Base-by-base conservation (phyloP, 495 filamentous ascomycete species). In the Penicillium subrubescens region DNA sequence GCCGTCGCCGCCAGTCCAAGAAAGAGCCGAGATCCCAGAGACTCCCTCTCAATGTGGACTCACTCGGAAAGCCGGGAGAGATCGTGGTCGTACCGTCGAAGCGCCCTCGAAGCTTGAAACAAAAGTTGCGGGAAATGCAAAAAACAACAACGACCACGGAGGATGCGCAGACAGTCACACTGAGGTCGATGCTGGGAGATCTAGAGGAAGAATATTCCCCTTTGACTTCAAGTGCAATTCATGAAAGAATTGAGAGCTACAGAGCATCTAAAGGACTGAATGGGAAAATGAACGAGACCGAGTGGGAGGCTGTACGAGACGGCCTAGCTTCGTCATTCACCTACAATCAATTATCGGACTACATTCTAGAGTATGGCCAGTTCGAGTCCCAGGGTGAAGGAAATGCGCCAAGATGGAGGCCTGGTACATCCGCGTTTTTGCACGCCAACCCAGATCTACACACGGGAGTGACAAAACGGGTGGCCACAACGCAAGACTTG, bases 41-140 rank as follows among this genome's bases (percentile, higher is more conserved):
- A 37, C 25, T 65, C 1, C 39, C 65, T 19, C 69, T 82, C 27
- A 70, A 64, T 51, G 67, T 82, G n/a, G 58, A 75, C 34, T 53
- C 75, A 1, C 63, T 84, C 8, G 82, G 82, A 14, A 65, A 79
- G 53, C 79, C 78, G 0, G 80, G 72, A 8, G 69, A 83, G 55
- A 77, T 83, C 5, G 69, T 83, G 19, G 67, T 83, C 34, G 63
- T 84, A 21, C 63, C 61, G 15, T 51, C 41, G 23, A 61, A 65
- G 25, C 70, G 66, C 27, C 66, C 68, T 35, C 57, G 44, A 33
- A 61, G 21, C 15, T 44, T 52, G 2, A 21, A 67, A 14, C 51
- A 15, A 25, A 55, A n/a, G 23, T 31, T 19, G 8, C 50, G 34
- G 14, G 35, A 48, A 66, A 57, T 62, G 14, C 29, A 53, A 52